These are phyloP conservation scores for Debaryomyces coudertii DNA, from an alignment of 1,139 yeast species.

Conservation along the genomic window DNA sequence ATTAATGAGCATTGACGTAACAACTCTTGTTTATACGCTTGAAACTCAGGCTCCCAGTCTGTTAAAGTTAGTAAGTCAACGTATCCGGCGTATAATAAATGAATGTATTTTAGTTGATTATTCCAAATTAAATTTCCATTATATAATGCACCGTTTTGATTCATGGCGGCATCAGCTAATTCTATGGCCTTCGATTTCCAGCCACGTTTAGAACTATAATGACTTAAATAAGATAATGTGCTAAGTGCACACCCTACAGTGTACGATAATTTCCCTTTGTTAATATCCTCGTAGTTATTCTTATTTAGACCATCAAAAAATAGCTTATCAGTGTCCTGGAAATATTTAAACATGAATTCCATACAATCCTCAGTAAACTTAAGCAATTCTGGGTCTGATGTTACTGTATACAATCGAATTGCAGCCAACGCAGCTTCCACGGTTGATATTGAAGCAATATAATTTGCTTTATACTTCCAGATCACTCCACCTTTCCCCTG, in stretches of 20 bases:
- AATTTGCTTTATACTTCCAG: conserved; percentile 31
- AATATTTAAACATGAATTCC: conserved; percentile 28
- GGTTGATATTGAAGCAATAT: conserved; percentile 40
- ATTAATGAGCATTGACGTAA: conserved; percentile 27
- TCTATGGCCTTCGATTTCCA: conserved; percentile 22
- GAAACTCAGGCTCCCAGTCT: conserved; percentile 15
- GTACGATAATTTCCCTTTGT: conserved; percentile 40
- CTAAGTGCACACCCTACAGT: conserved; percentile 41
- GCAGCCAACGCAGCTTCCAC: conserved; percentile 42
- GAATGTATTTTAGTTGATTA: conserved; percentile 27
- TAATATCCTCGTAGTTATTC: conserved; percentile 22
- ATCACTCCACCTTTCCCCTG: conserved; percentile 32
- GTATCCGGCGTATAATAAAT: conserved; percentile 30
- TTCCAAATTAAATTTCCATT: conserved; percentile 27
- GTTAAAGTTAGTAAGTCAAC: conserved; percentile 23
- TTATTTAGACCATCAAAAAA: conserved; percentile 35
- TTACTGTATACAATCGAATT: conserved; percentile 25
- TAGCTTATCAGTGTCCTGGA: conserved; percentile 35
- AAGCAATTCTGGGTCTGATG: conserved; percentile 17
- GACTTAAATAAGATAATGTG: conserved; percentile 30
- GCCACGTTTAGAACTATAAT: conserved; percentile 17
- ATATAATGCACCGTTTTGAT: conserved; percentile 27
- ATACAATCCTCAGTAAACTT: conserved; percentile 23
- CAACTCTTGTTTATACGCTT: conserved; percentile 21
- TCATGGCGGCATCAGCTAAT: conserved; percentile 23